Evolutionary conservation across 495 filamentous ascomycete genomes (phyloP).

Genomic region (Filosporella fistucella): DNA sequence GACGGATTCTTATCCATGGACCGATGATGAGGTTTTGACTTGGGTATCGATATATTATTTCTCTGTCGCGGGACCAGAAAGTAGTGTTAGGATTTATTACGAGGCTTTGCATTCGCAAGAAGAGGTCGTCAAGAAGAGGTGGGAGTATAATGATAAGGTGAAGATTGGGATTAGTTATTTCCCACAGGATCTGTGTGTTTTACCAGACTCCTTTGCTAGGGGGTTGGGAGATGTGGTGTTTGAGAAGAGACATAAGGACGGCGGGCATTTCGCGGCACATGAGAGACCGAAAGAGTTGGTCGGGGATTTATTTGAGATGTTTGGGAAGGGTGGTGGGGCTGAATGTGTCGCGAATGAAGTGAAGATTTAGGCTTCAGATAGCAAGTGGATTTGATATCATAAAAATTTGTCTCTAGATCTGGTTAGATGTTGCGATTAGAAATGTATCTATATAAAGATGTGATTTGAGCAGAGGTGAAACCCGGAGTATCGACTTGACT

Average conservation of each 20-base stretch:
- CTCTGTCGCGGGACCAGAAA: slow-evolving; percentile 47
- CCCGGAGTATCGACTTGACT: no score
- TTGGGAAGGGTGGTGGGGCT: slow-evolving; percentile 34
- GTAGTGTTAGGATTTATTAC: slow-evolving; percentile 54
- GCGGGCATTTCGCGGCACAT: slow-evolving; percentile 62
- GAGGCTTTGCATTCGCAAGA: slow-evolving; percentile 31
- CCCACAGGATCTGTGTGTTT: background rate
- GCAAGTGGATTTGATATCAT: no score
- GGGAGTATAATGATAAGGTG: background rate
- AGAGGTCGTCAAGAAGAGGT: slow-evolving; percentile 4
- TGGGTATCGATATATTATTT: slow-evolving; percentile 62
- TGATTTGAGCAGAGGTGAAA: no score
- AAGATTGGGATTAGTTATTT: slow-evolving; percentile 3
- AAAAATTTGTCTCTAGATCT: no score
- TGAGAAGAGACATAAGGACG: slow-evolving; percentile 41
- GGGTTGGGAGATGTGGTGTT: slow-evolving; percentile 49
- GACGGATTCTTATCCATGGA: slow-evolving; percentile 63
- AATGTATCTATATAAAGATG: no score
- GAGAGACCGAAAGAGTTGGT: slow-evolving; percentile 43
- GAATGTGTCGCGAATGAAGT: slow-evolving; percentile 18
- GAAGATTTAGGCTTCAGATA: background rate
- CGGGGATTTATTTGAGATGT: slow-evolving; percentile 20
- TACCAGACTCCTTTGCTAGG: background rate
- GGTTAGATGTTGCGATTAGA: no score
- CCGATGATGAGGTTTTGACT: slow-evolving; percentile 59